Percentiles rank a stretch among this genome's conserved stretches.
These are phyloP conservation scores for Penicillium sp. DNA, from an alignment of 2,329 filamentous ascomycete genomes.

Conservation along the genomic window DNA sequence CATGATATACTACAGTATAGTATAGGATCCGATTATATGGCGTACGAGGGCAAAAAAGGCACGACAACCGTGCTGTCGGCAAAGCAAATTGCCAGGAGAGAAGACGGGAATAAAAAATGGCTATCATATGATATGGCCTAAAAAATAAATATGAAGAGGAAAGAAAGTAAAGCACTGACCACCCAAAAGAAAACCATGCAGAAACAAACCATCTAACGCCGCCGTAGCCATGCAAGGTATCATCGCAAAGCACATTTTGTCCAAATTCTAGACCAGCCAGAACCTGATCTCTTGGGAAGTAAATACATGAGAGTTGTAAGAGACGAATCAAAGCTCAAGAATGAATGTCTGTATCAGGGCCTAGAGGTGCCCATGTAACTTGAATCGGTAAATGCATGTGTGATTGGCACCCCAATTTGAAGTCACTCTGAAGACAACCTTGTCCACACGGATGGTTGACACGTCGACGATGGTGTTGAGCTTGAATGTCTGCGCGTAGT, in stretches of 20 bases:
- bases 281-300: background rate
- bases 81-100: background rate
- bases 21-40: background rate
- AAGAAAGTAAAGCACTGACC: background rate
- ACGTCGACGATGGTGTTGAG: slow-evolving; percentile 41
- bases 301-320: slow-evolving; percentile 4
- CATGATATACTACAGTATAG: background rate
- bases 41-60: background rate
- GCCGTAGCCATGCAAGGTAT: slow-evolving; percentile 21
- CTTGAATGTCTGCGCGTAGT: slow-evolving; percentile 41
- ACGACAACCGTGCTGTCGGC: background rate
- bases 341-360: background rate
- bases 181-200: background rate
- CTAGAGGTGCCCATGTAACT: slow-evolving; percentile 41
- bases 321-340: background rate
- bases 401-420: slow-evolving; percentile 45
- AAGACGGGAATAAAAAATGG: background rate
- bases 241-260: slow-evolving; percentile 14
- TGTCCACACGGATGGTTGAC: slow-evolving; percentile 35
- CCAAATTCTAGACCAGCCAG: slow-evolving; percentile 3
- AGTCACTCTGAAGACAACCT: slow-evolving; percentile 43
- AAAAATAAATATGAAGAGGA: background rate
- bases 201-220: slow-evolving; percentile 17
- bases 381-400: slow-evolving; percentile 49
- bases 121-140: slow-evolving; percentile 3